Evolutionary conservation across 257 asterid genomes (phyloP), one percentile per base, ranked within the genome.

Genomic region (Verbascum thapsus): DNA sequence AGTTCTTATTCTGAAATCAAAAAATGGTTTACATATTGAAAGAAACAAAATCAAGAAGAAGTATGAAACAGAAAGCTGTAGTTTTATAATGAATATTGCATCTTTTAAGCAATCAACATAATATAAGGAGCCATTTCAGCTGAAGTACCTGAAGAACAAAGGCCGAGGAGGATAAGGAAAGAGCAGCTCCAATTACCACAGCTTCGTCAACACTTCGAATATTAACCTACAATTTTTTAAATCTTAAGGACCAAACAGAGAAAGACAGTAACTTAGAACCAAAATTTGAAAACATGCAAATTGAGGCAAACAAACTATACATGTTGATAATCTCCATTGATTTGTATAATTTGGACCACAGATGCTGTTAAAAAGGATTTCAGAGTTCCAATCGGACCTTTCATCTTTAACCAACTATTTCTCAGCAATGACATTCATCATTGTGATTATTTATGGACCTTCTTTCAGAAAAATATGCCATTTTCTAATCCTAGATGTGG

Each of bases 191-290:
- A 73, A 94, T 94, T 54, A 94, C 99, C 79, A 94, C 86, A 39
- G 99, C 97, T 84, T 94, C 99, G 42, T 94, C 99, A 64, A 94
- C 68, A 64, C 96, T 94, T 84, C 99, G 90, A 78, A 94, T 94
- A 78, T 94, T 94, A 68, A 94, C 99, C 99, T 89, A 68, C 69
- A 74, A 38, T 56, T 63, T 19, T 66, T 53, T 38, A 32, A 64
- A 53, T 58, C 47, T 61, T 42, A 42, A 9, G 40, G 47, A 64
- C 55, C 17, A 40, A 50, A 74, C 68, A 61, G 51, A 61, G 58
- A 34, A 47, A 40, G 41, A 49, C 55, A 4, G 19, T 57, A 60
- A 62, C 13, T n/a, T 52, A 54, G 45, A 38, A 48, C 74, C 43
- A 41, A 58, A 11, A 16, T 35, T 44, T 44, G 17, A 15, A 11